Evolutionary conservation across 2,329 filamentous ascomycete species (phyloP).

Genomic region (Raffaelea ambrosiae): DNA sequence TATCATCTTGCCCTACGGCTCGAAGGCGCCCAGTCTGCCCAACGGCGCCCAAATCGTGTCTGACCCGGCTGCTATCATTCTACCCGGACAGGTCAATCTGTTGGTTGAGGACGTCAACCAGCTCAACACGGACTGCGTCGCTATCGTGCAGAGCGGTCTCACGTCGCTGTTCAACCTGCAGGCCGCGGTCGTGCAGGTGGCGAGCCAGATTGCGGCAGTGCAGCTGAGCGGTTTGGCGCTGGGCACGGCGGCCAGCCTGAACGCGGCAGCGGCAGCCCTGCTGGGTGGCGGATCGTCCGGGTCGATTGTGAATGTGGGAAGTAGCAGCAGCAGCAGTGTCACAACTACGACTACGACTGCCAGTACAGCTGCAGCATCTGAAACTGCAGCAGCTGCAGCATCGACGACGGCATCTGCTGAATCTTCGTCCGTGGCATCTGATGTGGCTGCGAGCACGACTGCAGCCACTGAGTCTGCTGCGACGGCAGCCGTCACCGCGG

Average conservation of each 20-base stretch:
- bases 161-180: constrained; percentile 20
- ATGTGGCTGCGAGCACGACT: background rate
- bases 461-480: background rate
- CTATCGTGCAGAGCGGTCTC: constrained; percentile 18
- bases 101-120: constrained; percentile 25
- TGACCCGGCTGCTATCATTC: constrained; percentile 29
- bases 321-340: background rate
- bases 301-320: background rate
- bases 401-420: background rate
- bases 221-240: constrained; percentile 17
- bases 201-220: constrained; percentile 20
- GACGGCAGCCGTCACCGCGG: background rate
- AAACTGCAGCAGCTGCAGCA: background rate
- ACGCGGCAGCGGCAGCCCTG: constrained; percentile 7
- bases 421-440: background rate
- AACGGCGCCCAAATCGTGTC: constrained; percentile 22
- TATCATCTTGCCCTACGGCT: constrained; percentile 25
- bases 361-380: background rate
- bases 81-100: constrained; percentile 21
- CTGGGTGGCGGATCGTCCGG: background rate
- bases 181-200: constrained; percentile 16
- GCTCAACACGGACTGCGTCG: constrained; percentile 24
- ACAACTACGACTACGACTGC: background rate
- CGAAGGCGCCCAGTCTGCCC: constrained; percentile 19
- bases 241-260: constrained; percentile 10